A percentile compares a stretch with the other conserved stretches of the same genome.
Evolutionary conservation across 169 alveolate genomes (phyloP).

Genomic region (Plasmodium vinckei): DNA sequence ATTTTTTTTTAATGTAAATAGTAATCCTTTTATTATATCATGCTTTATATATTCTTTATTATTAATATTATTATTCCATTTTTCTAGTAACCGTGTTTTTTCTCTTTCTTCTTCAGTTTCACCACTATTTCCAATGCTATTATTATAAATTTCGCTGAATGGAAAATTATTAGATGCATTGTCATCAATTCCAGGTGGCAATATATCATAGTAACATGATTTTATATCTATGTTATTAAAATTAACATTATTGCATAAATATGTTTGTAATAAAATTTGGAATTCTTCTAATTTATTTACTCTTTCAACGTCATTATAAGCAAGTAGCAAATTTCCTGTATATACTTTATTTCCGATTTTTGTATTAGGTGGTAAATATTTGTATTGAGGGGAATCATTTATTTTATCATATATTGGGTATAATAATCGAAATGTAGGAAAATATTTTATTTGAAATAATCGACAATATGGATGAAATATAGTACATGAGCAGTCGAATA

Average conservation of each 20-base stretch:
- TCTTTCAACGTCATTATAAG: slow-evolving; percentile 42
- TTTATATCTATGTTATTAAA: slow-evolving; percentile 45
- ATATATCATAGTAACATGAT: slow-evolving; percentile 13
- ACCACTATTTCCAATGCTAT: not conserved
- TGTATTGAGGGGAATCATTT: slow-evolving; percentile 15
- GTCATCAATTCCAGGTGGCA: not conserved
- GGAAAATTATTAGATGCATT: not conserved
- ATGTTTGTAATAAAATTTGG: slow-evolving; percentile 27
- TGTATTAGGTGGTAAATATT: slow-evolving; percentile 4
- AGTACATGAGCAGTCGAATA: slow-evolving; percentile 52
- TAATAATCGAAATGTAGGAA: slow-evolving; percentile 50
- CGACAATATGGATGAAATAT: slow-evolving; percentile 43
- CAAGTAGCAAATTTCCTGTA: slow-evolving; percentile 24
- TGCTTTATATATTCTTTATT: slow-evolving; percentile 39
- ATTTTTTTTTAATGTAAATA: slow-evolving; percentile 32
- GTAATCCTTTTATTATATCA: slow-evolving; percentile 49
- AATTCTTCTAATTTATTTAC: slow-evolving; percentile 12
- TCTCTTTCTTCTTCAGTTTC: not conserved
- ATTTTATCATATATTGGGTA: slow-evolving; percentile 51
- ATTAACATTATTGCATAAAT: slow-evolving; percentile 54
- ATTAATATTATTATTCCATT: slow-evolving; percentile 8
- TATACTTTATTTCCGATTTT: not conserved
- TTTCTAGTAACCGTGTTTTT: not conserved
- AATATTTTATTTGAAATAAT: slow-evolving; percentile 28
- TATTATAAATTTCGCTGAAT: not conserved